These are phyloP conservation scores for Cucumis variabilis DNA, from an alignment of 331 rosid species.

Conservation along the genomic window DNA sequence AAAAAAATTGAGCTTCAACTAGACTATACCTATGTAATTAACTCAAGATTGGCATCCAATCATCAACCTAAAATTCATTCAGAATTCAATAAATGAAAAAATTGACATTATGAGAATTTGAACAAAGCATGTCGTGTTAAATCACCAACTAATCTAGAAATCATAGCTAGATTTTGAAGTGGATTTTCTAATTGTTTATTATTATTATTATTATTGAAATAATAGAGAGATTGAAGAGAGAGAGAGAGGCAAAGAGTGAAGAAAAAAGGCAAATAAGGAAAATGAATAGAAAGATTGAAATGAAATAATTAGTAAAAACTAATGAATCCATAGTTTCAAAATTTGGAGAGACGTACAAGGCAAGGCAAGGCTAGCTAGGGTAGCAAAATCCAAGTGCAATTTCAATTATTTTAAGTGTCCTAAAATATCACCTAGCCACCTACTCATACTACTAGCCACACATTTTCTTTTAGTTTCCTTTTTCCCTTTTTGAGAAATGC, in stretches of 20 bases:
- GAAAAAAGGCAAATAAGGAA: too few relatives aligned
- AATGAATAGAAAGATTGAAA: neutral
- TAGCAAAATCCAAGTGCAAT: neutral
- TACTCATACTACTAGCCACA: neutral
- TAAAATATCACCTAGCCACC: slow-evolving; percentile 1
- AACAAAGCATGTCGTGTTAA: too few relatives aligned
- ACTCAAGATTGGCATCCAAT: too few relatives aligned
- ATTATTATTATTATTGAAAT: neutral
- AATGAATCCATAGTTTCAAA: neutral
- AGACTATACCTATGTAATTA: too few relatives aligned
- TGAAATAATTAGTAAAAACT: neutral
- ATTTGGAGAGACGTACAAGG: neutral
- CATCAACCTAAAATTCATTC: too few relatives aligned
- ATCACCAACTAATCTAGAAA: too few relatives aligned
- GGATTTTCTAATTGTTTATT: neutral
- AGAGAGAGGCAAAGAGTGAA: too few relatives aligned
- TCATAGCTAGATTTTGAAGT: neutral
- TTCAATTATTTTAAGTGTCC: neutral
- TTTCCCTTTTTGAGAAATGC: neutral
- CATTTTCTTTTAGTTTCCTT: neutral
- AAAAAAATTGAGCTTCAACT: too few relatives aligned
- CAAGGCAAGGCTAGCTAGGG: neutral
- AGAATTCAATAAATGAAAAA: too few relatives aligned
- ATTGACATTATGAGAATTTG: too few relatives aligned
- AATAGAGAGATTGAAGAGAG: neutral